Conservation (phyloP, 2,329 filamentous ascomycete species). For the Sclerotinia trifoliorum region DNA sequence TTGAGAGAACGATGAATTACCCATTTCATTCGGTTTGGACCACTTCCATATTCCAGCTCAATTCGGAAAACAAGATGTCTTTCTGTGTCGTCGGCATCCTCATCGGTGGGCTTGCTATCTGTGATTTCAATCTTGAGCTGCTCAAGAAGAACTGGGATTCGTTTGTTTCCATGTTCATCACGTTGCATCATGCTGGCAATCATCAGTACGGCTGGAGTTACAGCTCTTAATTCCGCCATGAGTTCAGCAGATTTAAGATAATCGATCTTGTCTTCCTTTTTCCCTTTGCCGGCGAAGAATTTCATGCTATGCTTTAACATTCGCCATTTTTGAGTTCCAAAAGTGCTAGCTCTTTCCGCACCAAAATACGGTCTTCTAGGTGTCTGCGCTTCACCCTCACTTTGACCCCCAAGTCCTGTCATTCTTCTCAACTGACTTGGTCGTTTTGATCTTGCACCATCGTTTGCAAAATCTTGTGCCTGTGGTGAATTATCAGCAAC, state of each 20-base stretch:
- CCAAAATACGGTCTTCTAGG: slow-evolving; percentile 56
- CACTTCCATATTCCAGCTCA: slow-evolving; percentile 93
- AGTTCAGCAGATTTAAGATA: slow-evolving; percentile 94
- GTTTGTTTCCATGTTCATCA: slow-evolving; percentile 92
- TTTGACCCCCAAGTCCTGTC: slow-evolving; percentile 61
- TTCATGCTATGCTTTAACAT: slow-evolving; percentile 89
- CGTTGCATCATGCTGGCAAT: slow-evolving; percentile 97
- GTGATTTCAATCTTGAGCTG: slow-evolving; percentile 87
- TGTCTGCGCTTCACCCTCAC: slow-evolving; percentile 64
- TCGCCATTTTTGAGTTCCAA: slow-evolving; percentile 82
- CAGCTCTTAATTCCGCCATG: slow-evolving; percentile 90
- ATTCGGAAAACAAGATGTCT: slow-evolving; percentile 87
- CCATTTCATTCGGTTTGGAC: slow-evolving; percentile 95
- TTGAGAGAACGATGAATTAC: slow-evolving; percentile 80
- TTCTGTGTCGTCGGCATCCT: slow-evolving; percentile 47
- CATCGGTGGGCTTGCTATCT: slow-evolving; percentile 71
- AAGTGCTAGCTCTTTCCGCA: slow-evolving; percentile 65
- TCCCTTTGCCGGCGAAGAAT: slow-evolving; percentile 68
- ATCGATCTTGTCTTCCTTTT: slow-evolving; percentile 81
- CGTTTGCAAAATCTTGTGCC: slow-evolving; percentile 42
- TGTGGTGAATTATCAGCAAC: slow-evolving; percentile 52
- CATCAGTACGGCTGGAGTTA: slow-evolving; percentile 88
- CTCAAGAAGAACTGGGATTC: slow-evolving; percentile 91
- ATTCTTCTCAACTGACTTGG: slow-evolving; percentile 61
- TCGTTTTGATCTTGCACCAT: slow-evolving; percentile 53